Base-by-base conservation (phyloP, 768 basidiomycete species). In the Rhizopogon roseolus region DNA sequence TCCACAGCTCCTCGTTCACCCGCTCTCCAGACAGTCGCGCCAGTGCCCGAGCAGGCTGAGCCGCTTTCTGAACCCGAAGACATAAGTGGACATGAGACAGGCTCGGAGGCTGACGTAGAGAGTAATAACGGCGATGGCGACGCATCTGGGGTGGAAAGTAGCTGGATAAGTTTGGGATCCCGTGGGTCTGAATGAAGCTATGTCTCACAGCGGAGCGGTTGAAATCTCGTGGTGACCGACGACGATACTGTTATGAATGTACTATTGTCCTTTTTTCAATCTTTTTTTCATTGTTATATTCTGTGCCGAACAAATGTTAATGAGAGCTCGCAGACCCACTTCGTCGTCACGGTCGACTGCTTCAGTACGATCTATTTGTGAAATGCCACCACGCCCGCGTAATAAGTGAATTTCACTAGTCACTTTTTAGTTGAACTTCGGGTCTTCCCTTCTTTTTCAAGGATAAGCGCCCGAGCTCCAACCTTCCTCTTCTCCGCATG, bases 101-200 rank as follows among this genome's bases (percentile, higher is more conserved):
- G 72, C 41, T 87, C 86, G 1, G 87, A 90, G 50, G 79, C 80
- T 6, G 88, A 90, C 54, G 75, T 80, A 10, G 88, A 89, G 66
- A 85, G 85, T 60, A 84, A 81, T 58, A 70, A 74, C 11, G 78
- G 77, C 2, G 81, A 80, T 54, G 73, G 77, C 2, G 82, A 78
- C 54, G 66, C 60, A 11, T 70, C 75, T 5, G 75, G 73, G 29
- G 81, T 80, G 27, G 80, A 72, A 37, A 76, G 81, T 46, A 89
- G 86, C 57, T 92, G 89, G 89, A 72, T 92, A 49, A 88, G 81
- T 64, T 69, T 90, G 63, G 64, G 63, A 38, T 53, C 64, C 8
- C 64, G 55, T 38, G 61, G 55, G 49, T 44, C 64, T 22, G 56
- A 61, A 41, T 68, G 50, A 64, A 13, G 16, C 29, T 37, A 17